Percentiles rank a stretch among this genome's conserved stretches.
Conservation (phyloP, 108 stramenopile genomes). For the Cyclotella choctawhatcheeana region DNA sequence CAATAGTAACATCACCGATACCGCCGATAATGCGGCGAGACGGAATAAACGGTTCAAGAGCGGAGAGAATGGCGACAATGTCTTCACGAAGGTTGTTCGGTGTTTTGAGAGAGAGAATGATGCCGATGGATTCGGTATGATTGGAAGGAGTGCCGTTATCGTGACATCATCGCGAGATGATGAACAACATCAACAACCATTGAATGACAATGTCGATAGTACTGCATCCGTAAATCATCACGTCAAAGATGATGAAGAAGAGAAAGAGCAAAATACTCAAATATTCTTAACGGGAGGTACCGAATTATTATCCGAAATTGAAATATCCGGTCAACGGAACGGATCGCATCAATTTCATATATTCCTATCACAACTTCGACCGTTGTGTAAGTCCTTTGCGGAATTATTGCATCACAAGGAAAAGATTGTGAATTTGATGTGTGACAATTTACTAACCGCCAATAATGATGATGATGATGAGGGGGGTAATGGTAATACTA, state of each 20-base stretch:
- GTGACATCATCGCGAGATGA: constrained; percentile 24
- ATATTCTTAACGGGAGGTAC: constrained; percentile 49
- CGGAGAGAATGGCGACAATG: background rate
- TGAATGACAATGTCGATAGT: constrained; percentile 18
- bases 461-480: constrained; percentile 35
- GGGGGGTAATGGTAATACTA: constrained; percentile 65
- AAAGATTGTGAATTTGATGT: constrained; percentile 67
- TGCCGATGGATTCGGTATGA: constrained; percentile 40
- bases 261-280: constrained; percentile 34
- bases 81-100: constrained; percentile 24
- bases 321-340: constrained; percentile 79
- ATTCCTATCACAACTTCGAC: constrained; percentile 68
- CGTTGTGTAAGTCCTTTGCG: constrained; percentile 75
- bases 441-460: constrained; percentile 60
- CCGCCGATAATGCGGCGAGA: no score
- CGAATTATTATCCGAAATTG: constrained; percentile 75
- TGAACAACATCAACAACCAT: constrained; percentile 7
- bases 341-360: constrained; percentile 78
- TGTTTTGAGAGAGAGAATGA: constrained; percentile 52
- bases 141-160: constrained; percentile 52
- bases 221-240: no score
- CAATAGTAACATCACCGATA: no score
- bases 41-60: constrained; percentile 39
- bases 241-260: no score
- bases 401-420: constrained; percentile 79